Conservation (phyloP, 805 yeast species). For the Metschnikowia colocasiae region DNA sequence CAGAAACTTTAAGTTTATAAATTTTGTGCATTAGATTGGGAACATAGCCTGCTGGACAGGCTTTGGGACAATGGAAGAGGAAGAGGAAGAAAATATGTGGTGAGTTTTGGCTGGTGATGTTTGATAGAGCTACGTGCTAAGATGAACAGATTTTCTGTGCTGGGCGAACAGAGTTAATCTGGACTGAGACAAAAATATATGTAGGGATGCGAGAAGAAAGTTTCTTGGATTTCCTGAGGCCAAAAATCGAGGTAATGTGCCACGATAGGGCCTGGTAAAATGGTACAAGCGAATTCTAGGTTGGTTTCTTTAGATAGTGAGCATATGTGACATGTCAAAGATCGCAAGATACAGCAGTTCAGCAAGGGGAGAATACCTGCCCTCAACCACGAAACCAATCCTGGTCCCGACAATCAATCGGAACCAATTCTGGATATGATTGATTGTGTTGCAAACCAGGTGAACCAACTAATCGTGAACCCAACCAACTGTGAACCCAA, state of each 20-base stretch:
- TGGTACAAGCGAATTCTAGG: neutral
- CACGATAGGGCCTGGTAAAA: neutral
- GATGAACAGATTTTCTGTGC: neutral
- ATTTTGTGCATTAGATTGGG: neutral
- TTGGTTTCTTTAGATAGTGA: neutral
- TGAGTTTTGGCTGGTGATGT: neutral
- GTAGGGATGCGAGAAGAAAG: neutral
- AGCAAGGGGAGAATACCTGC: too few species aligned
- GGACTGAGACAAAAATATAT: neutral
- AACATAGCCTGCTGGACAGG: conserved; percentile 6
- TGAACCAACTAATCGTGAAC: too few species aligned
- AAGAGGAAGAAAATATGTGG: neutral
- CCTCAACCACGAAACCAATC: too few species aligned
- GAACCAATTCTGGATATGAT: too few species aligned
- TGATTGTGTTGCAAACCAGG: too few species aligned
- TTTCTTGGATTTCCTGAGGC: neutral
- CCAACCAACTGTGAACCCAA: too few species aligned
- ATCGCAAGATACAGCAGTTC: neutral
- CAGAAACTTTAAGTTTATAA: conserved; percentile 8
- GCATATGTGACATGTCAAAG: neutral
- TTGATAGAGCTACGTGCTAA: neutral
- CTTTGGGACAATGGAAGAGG: too few species aligned
- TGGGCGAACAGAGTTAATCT: neutral
- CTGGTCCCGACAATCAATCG: too few species aligned
- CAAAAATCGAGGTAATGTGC: neutral